Conservation (phyloP, 2,329 filamentous ascomycete genomes). For the Westerdykella ornata region DNA sequence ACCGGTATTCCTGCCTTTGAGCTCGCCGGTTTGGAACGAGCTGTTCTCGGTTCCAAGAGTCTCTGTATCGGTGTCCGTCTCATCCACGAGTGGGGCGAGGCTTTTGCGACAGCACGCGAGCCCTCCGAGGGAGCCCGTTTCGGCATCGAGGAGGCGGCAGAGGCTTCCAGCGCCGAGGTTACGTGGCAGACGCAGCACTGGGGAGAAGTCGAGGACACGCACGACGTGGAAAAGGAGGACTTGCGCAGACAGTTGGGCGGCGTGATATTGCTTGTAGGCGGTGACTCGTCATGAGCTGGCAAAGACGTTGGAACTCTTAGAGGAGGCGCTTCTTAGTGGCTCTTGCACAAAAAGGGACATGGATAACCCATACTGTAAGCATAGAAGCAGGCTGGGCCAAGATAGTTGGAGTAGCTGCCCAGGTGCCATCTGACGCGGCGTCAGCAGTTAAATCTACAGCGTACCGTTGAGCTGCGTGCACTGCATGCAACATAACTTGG, state of each 20-base stretch:
- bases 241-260: conserved; percentile 80
- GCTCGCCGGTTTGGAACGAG: conserved; percentile 79
- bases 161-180: conserved; percentile 74
- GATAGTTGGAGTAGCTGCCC: no score
- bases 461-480: no score
- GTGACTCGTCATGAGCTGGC: conserved; percentile 7
- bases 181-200: conserved; percentile 83
- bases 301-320: not conserved
- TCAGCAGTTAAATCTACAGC: no score
- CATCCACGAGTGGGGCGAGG: conserved; percentile 80
- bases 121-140: conserved; percentile 47
- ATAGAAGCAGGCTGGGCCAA: no score
- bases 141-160: conserved; percentile 74
- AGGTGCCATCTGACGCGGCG: no score
- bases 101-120: conserved; percentile 50
- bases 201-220: conserved; percentile 97
- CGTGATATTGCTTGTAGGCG: conserved; percentile 68
- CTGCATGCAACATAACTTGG: no score
- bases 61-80: conserved; percentile 69
- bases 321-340: not conserved
- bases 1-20: conserved; percentile 66
- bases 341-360: not conserved
- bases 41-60: conserved; percentile 78
- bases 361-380: no score
- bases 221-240: conserved; percentile 93